Conservation (phyloP, 495 filamentous ascomycete genomes). For the Xylaria acuta region DNA sequence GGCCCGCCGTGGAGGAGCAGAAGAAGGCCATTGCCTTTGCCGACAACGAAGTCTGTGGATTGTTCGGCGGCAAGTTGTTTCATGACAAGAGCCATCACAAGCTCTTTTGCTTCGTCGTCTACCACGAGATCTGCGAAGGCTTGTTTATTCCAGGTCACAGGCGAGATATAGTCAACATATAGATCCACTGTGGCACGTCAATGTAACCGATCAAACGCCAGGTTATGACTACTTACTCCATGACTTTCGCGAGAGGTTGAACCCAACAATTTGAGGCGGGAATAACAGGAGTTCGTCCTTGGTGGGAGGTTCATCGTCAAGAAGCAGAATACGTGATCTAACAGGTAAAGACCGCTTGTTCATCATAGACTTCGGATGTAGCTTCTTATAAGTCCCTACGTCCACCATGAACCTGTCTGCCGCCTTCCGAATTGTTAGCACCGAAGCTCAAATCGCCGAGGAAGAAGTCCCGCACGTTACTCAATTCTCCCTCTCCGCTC, state of each 20-base stretch:
- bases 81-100: constrained; percentile 53
- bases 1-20: constrained; percentile 42
- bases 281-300: constrained; percentile 17
- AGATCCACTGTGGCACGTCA: not conserved
- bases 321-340: no score
- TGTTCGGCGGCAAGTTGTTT: constrained; percentile 23
- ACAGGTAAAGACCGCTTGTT: not conserved
- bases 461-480: not conserved
- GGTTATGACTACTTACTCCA: constrained; percentile 21
- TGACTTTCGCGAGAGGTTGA: constrained; percentile 17
- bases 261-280: constrained; percentile 21
- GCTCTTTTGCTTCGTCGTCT: constrained; percentile 50
- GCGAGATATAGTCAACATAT: constrained; percentile 33
- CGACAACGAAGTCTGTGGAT: constrained; percentile 45
- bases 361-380: constrained; percentile 3
- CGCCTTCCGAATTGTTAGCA: not conserved
- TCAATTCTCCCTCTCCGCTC: not conserved
- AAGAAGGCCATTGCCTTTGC: constrained; percentile 59
- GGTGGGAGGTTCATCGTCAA: not conserved
- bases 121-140: constrained; percentile 60
- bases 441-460: not conserved
- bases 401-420: constrained; percentile 17
- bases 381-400: not conserved
- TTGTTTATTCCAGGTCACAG: constrained; percentile 53
- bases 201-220: not conserved